Conservation (phyloP, 1,284 basidiomycete species). For the Cutaneotrichosporon sp. region DNA sequence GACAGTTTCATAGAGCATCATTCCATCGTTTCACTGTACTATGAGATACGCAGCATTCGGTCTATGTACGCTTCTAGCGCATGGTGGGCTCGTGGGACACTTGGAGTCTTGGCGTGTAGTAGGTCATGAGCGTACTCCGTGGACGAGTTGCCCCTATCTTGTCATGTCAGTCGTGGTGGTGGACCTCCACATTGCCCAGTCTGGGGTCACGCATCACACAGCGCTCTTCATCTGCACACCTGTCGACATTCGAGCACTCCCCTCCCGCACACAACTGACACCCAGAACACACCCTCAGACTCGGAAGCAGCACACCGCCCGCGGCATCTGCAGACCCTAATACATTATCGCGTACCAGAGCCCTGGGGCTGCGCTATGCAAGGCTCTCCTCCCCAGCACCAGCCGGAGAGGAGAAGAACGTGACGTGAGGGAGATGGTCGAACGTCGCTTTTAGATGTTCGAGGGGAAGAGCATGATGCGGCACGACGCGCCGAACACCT, state of each 20-base stretch:
- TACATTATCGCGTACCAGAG: constrained; percentile 32
- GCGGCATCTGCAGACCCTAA: constrained; percentile 27
- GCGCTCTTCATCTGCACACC: neutral
- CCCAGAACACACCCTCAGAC: neutral
- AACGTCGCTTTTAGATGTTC: constrained; percentile 48
- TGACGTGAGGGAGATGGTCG: constrained; percentile 8
- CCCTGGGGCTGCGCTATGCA: constrained; percentile 31
- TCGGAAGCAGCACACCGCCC: neutral
- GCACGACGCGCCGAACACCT: constrained; percentile 91
- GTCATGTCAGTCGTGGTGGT: no score
- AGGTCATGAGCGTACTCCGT: no score
- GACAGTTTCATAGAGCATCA: no score
- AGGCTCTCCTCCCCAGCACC: constrained; percentile 12
- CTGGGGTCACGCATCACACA: no score
- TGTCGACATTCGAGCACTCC: no score
- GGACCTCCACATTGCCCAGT: no score
- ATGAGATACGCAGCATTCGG: neutral
- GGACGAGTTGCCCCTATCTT: no score
- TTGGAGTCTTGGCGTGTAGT: no score
- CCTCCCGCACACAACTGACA: neutral
- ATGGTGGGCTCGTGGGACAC: no score
- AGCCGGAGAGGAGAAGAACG: constrained; percentile 7
- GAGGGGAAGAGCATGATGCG: constrained; percentile 66
- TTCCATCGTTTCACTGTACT: neutral
- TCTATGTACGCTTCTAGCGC: no score